A percentile compares a stretch with the other conserved stretches of the same genome.
phyloP scores from a whole-genome alignment of 1,284 basidiomycete genomes.

The Coriolopsis trogii region DNA sequence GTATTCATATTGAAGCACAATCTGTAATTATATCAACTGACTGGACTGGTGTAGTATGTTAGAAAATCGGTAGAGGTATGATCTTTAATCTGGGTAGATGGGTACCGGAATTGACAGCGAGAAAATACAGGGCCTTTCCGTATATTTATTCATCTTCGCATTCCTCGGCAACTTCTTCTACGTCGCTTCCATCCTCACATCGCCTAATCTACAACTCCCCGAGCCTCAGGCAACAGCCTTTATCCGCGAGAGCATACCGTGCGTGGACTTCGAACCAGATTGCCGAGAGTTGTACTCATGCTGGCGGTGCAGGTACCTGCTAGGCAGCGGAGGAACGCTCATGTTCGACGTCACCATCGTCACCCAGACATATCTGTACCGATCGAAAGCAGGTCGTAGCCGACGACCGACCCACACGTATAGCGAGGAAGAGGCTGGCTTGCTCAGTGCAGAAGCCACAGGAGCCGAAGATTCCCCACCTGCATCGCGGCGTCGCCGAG shows the following conservation, averaged over 20 bases:
- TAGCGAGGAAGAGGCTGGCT: slow-evolving; percentile 34
- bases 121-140: slow-evolving; percentile 76
- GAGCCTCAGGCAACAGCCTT: slow-evolving; percentile 59
- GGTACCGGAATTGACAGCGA: not conserved
- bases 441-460: slow-evolving; percentile 32
- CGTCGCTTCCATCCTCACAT: slow-evolving; percentile 80
- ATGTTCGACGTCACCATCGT: slow-evolving; percentile 90
- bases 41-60: slow-evolving; percentile 60
- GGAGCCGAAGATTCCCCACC: slow-evolving; percentile 29
- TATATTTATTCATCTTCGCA: slow-evolving; percentile 89
- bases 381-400: slow-evolving; percentile 28
- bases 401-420: slow-evolving; percentile 26
- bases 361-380: slow-evolving; percentile 59
- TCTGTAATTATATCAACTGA: not conserved
- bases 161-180: slow-evolving; percentile 92
- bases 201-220: slow-evolving; percentile 57
- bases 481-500: slow-evolving; percentile 29
- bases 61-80: slow-evolving; percentile 87
- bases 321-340: slow-evolving; percentile 88
- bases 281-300: slow-evolving; percentile 10
- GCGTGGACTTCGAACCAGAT: slow-evolving; percentile 33
- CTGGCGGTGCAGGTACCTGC: slow-evolving; percentile 61
- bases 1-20: slow-evolving; percentile 35
- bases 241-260: slow-evolving; percentile 78
- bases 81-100: not conserved